phyloP scores from a whole-genome alignment of 441 rosid species.

The Corymbia citriodora region DNA sequence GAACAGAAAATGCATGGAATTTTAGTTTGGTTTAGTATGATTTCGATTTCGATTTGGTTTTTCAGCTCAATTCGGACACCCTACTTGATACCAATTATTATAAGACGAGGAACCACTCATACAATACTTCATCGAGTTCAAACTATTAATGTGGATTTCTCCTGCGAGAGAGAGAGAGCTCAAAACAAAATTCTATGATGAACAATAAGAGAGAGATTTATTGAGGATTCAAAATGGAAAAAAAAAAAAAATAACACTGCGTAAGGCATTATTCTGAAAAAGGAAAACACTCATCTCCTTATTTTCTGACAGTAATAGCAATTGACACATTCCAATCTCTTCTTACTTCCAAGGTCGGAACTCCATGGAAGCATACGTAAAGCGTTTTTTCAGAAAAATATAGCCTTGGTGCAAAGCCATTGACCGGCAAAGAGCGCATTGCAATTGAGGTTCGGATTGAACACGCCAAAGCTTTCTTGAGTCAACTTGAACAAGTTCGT shows the following conservation, averaged over 20 bases:
- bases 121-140: too few relatives aligned
- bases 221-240: background rate
- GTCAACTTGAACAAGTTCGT: constrained; percentile 5
- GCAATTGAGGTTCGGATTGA: constrained; percentile 34
- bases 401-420: constrained; percentile 27
- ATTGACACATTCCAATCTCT: too few relatives aligned
- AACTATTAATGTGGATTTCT: too few relatives aligned
- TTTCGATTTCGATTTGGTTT: too few relatives aligned
- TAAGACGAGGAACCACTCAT: too few relatives aligned
- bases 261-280: background rate
- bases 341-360: background rate
- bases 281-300: background rate
- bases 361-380: background rate
- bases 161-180: background rate
- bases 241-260: background rate
- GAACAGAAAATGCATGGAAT: too few relatives aligned
- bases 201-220: background rate
- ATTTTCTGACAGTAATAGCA: background rate
- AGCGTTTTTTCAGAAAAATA: background rate
- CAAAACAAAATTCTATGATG: background rate
- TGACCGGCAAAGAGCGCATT: constrained; percentile 27
- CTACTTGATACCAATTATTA: too few relatives aligned
- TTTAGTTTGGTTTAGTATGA: too few relatives aligned
- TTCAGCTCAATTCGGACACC: too few relatives aligned
- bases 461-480: background rate